Base-by-base conservation (phyloP, 441 rosid genomes). In the Euphorbia schlechtendalii region DNA sequence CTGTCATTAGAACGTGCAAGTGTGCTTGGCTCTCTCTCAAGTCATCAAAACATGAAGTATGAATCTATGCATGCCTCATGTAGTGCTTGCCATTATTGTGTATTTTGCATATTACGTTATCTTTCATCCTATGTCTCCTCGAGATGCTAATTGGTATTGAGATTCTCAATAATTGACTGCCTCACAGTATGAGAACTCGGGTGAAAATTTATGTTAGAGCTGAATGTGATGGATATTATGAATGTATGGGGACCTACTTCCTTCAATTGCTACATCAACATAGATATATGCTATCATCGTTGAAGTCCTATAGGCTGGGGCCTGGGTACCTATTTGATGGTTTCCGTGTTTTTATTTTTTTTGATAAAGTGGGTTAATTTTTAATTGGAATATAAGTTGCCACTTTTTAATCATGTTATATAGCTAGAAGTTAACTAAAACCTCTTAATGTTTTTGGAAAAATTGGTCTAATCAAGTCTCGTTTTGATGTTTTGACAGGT, bases 401-500 rank as follows among this genome's bases (percentile, higher is more conserved):
- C n/a, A 53, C 38, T n/a, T 62, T 36, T 11, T 56, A 38, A 13
- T 61, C 22, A 38, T 36, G 36, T 55, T 40, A 5, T 65, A 22
- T 2, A 7, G 1, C 36, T 65, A 15, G 21, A 13, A 5, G 14
- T 10, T 34, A 15, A 22, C 21, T 43, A 22, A 15, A 36, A 36
- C 8, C 12, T 24, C 36, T 8, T 7, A 12, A 24, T 12, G 12
- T 22, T 46, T 28, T 14, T 63, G 21, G 12, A 21, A 52, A 34
- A 51, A 52, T 41, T 55, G 58, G 11, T 51, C 20, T 22, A 51
- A 68, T 74, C 28, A 77, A 61, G 56, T 72, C 59, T 71, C 25
- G 20, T 68, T 56, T 74, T 77, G 61, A 73, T 64, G 25, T 75
- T 72, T 75, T 72, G 61, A 67, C 86, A 92, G 99, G 95, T 95